Evolutionary conservation across 139 green algal genomes (phyloP).

Genomic region (Chlamydomonas sp.): DNA sequence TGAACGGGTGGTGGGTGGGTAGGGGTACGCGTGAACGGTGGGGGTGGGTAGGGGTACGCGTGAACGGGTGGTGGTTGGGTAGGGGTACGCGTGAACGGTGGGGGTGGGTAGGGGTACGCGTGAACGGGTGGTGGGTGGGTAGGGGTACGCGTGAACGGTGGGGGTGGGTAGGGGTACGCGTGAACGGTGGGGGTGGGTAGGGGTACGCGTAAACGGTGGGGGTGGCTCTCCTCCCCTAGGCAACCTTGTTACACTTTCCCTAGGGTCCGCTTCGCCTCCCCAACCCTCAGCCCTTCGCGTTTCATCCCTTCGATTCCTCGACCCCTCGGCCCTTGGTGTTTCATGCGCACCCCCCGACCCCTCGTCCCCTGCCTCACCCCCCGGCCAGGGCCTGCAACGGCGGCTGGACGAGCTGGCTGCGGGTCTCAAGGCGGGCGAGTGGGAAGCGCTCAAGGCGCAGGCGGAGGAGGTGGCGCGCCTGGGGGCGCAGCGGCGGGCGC

Average conservation of each 20-base stretch:
- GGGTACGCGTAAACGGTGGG: background rate
- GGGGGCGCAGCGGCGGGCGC: constrained; percentile 9
- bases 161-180: background rate
- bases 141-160: background rate
- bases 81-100: background rate
- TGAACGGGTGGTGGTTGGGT: background rate
- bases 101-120: background rate
- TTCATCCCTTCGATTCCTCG: too few species aligned
- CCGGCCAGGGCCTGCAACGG: constrained; percentile 5
- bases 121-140: background rate
- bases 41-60: background rate
- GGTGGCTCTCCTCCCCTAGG: too few species aligned
- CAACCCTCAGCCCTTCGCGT: too few species aligned
- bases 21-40: background rate
- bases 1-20: background rate
- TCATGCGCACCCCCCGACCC: too few species aligned
- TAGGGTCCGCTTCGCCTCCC: too few species aligned
- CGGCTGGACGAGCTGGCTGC: constrained; percentile 9
- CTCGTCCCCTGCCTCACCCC: too few species aligned
- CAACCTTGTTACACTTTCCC: too few species aligned
- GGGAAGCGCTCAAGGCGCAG: background rate
- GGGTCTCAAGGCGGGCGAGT: constrained; percentile 2
- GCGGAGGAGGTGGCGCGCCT: constrained; percentile 1
- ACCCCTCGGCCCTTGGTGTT: too few species aligned
- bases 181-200: background rate